These are phyloP conservation scores for Aspergillus arachidicola DNA, from an alignment of 2,329 filamentous ascomycete genomes.

Conservation along the genomic window DNA sequence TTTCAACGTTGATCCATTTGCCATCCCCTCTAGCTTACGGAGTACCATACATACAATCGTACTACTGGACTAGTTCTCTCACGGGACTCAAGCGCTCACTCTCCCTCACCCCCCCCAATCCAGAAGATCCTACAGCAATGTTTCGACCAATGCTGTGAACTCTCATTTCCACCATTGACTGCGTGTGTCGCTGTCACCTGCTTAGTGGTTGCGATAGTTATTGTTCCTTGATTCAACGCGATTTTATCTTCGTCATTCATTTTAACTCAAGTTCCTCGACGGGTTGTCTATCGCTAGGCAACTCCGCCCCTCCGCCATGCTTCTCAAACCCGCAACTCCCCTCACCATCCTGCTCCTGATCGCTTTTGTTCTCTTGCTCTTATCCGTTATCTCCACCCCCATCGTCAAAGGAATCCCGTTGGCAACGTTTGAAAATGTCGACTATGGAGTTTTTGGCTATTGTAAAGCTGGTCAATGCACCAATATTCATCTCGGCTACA, in stretches of 20 bases:
- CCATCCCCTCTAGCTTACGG: not conserved
- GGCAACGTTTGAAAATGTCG: slow-evolving; percentile 72
- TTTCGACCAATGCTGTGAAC: slow-evolving; percentile 14
- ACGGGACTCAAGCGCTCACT: not conserved
- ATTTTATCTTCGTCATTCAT: not conserved
- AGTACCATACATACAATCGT: not conserved
- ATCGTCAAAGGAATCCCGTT: slow-evolving; percentile 84
- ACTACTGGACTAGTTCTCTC: not conserved
- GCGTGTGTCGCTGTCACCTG: slow-evolving; percentile 15
- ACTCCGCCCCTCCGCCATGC: slow-evolving; percentile 51
- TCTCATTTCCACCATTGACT: not conserved
- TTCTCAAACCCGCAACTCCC: slow-evolving; percentile 91
- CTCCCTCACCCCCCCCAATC: not conserved
- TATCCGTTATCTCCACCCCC: slow-evolving; percentile 89
- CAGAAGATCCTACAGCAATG: slow-evolving; percentile 15
- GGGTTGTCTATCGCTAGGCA: not conserved
- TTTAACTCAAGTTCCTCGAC: not conserved
- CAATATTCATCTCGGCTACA: slow-evolving; percentile 79
- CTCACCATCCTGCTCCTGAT: slow-evolving; percentile 80
- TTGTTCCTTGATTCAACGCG: not conserved
- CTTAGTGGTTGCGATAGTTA: not conserved
- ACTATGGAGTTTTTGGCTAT: slow-evolving; percentile 91
- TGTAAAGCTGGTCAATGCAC: slow-evolving; percentile 71
- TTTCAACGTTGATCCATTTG: not conserved
- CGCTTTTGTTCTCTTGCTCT: slow-evolving; percentile 81